phyloP scores from a whole-genome alignment of 2,329 filamentous ascomycete species.

The Raffaelea albimanens region DNA sequence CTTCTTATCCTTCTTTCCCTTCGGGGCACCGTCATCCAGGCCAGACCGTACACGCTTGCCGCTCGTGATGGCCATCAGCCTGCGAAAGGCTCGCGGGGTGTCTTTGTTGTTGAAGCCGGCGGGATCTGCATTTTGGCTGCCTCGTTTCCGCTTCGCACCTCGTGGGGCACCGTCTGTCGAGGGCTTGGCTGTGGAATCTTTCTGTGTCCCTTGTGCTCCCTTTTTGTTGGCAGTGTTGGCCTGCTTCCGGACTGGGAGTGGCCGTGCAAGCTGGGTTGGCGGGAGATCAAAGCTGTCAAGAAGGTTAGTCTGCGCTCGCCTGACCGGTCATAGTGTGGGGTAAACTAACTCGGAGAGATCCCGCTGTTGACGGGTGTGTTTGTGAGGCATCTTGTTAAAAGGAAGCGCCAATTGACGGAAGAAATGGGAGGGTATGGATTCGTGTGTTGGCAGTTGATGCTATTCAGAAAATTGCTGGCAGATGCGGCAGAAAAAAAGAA shows the following conservation, averaged over 20 bases:
- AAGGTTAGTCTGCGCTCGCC: neutral
- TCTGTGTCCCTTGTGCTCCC: conserved; percentile 16
- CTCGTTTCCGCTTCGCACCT: conserved; percentile 40
- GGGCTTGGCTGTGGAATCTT: neutral
- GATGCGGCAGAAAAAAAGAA: too few relatives aligned
- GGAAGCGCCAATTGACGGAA: neutral
- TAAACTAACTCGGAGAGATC: conserved; percentile 40
- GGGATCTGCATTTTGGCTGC: conserved; percentile 20
- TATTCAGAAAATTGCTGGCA: too few relatives aligned
- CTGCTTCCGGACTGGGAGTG: conserved; percentile 30
- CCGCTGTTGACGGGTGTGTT: conserved; percentile 62
- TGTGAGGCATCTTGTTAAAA: conserved; percentile 65
- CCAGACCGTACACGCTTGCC: conserved; percentile 53
- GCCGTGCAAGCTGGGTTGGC: conserved; percentile 36
- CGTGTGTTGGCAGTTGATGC: too few relatives aligned
- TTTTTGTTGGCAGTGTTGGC: conserved; percentile 6
- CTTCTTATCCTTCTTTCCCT: conserved; percentile 18
- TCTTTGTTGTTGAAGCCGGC: conserved; percentile 46
- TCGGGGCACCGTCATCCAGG: conserved; percentile 57
- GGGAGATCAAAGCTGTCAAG: conserved; percentile 38
- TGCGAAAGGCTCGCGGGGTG: conserved; percentile 77
- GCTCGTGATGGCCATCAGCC: conserved; percentile 67
- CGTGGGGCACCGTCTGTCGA: neutral
- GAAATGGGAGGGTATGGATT: too few relatives aligned
- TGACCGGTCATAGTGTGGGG: neutral